A percentile compares a stretch with the other conserved stretches of the same genome.
These are phyloP conservation scores for Cyberlindnera xylosilytica DNA, from an alignment of 805 yeast genomes.

Conservation along the genomic window DNA sequence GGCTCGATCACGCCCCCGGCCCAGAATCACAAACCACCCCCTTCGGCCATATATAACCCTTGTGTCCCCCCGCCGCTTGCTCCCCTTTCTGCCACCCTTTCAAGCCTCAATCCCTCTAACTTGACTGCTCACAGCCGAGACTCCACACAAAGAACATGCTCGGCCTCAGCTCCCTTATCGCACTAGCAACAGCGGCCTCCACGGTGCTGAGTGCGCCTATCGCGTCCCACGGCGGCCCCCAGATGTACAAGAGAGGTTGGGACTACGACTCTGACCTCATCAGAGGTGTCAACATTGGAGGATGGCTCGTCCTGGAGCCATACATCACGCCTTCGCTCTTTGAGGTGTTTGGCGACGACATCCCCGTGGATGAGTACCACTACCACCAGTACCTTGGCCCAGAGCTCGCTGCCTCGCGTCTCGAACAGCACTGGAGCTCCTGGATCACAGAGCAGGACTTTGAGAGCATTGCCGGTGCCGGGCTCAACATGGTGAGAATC, in stretches of 20 bases:
- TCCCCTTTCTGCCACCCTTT: background rate
- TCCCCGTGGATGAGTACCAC: conserved; percentile 85
- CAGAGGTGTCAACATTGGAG: conserved; percentile 81
- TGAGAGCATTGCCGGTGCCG: conserved; percentile 50
- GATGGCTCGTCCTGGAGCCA: conserved; percentile 88
- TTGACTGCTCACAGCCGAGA: background rate
- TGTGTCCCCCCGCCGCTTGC: background rate
- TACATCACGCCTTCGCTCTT: conserved; percentile 81
- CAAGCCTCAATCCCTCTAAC: background rate
- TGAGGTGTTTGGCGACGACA: conserved; percentile 41
- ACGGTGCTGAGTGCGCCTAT: conserved; percentile 22
- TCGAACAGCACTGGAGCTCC: conserved; percentile 72
- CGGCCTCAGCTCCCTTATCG: conserved; percentile 4
- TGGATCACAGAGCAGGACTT: conserved; percentile 79
- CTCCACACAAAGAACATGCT: conserved; percentile 1
- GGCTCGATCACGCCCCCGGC: background rate
- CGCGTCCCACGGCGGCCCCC: conserved; percentile 26
- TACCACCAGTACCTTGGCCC: conserved; percentile 58
- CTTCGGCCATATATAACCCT: background rate
- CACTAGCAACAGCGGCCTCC: conserved; percentile 1
- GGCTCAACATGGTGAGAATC: conserved; percentile 81
- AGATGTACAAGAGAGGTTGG: conserved; percentile 24
- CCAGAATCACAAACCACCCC: background rate
- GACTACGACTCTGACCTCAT: conserved; percentile 19
- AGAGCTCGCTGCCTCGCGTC: conserved; percentile 46